phyloP scores from a whole-genome alignment of 164 flowering plant genomes.

The Sextonia rubra region DNA sequence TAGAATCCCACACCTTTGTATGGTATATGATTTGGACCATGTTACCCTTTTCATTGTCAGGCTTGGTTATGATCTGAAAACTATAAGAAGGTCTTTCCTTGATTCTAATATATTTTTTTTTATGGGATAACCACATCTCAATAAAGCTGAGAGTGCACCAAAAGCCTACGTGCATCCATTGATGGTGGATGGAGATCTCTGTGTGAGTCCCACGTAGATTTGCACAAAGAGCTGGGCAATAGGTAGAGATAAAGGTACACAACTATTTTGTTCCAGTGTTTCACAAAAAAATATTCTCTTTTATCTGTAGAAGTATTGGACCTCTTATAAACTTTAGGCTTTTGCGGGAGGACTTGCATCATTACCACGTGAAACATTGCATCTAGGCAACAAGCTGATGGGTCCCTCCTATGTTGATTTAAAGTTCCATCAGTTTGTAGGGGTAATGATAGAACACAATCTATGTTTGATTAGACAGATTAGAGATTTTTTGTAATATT shows the following conservation, averaged over 20 bases:
- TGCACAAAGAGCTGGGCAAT: no score
- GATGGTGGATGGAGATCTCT: not conserved
- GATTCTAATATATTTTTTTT: not conserved
- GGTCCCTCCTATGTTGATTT: no score
- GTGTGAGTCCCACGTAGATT: not conserved
- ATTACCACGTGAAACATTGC: no score
- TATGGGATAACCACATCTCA: not conserved
- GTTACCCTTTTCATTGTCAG: not conserved
- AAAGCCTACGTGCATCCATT: not conserved
- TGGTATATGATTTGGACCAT: not conserved
- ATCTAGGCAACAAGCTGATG: no score
- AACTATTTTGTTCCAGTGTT: not conserved
- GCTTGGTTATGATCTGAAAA: not conserved
- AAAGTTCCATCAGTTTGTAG: no score
- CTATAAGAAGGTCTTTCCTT: not conserved
- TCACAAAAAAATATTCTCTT: no score
- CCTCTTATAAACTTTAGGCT: not conserved
- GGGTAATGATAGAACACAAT: no score
- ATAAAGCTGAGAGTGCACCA: not conserved
- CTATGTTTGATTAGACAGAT: no score
- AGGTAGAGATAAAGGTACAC: not conserved
- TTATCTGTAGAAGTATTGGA: not conserved
- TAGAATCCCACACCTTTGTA: conserved; percentile 4
- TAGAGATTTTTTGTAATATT: no score
- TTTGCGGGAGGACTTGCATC: not conserved